Conservation (phyloP, 2,329 filamentous ascomycete genomes). For the Aspergillus sp. region DNA sequence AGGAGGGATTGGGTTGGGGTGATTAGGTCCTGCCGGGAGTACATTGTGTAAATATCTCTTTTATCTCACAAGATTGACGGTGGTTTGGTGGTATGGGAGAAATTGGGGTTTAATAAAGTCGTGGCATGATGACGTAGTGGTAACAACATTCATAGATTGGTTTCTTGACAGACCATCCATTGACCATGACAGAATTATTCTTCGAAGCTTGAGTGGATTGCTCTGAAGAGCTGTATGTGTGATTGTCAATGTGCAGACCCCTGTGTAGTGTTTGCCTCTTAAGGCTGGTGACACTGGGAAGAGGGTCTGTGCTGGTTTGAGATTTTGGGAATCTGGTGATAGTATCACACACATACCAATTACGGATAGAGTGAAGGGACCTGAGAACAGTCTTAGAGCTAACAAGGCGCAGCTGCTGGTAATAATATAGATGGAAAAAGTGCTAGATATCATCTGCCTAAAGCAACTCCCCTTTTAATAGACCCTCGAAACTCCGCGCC, state of each 20-base stretch:
- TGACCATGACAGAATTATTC: too few relatives aligned
- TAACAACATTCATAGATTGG: neutral
- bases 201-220: too few relatives aligned
- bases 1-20: constrained; percentile 34
- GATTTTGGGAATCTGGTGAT: neutral
- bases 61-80: neutral
- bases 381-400: neutral
- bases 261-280: neutral
- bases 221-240: too few relatives aligned
- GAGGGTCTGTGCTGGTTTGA: neutral
- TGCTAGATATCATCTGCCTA: constrained; percentile 2
- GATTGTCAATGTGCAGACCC: neutral
- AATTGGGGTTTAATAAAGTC: neutral
- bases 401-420: neutral
- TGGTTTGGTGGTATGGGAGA: neutral
- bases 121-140: constrained; percentile 10
- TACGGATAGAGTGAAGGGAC: neutral
- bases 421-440: constrained; percentile 5
- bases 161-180: neutral
- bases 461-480: constrained; percentile 19
- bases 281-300: neutral
- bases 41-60: constrained; percentile 20
- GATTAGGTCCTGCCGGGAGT: constrained; percentile 23
- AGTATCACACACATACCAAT: neutral
- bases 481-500: constrained; percentile 25